These are phyloP conservation scores for Irpex sp. DNA, from an alignment of 1,284 basidiomycete genomes.

Conservation along the genomic window DNA sequence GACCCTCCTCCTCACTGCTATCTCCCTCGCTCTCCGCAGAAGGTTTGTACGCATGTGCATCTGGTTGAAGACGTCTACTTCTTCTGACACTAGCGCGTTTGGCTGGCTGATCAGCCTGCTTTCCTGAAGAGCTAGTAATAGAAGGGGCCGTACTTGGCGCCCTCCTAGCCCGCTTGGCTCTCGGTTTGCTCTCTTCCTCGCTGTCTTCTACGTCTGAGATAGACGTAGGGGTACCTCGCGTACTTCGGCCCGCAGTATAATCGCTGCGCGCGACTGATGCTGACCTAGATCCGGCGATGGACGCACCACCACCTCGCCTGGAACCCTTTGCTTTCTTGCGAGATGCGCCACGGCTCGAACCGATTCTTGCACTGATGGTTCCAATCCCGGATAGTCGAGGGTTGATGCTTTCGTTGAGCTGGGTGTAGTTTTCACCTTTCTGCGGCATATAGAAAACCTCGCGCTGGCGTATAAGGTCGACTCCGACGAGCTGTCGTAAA, in stretches of 20 bases:
- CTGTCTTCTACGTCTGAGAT: slow-evolving; percentile 11
- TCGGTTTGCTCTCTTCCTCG: slow-evolving; percentile 1
- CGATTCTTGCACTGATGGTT: slow-evolving; percentile 19
- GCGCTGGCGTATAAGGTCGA: slow-evolving; percentile 57
- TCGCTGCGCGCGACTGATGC: slow-evolving; percentile 5
- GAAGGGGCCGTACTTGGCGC: neutral
- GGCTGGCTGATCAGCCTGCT: slow-evolving; percentile 12
- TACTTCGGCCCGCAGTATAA: neutral
- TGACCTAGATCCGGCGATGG: neutral
- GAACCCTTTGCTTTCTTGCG: neutral
- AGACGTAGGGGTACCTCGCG: neutral
- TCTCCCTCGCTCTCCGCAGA: slow-evolving; percentile 22
- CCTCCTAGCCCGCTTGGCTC: slow-evolving; percentile 6
- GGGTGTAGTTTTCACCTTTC: slow-evolving; percentile 26
- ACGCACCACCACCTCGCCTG: neutral
- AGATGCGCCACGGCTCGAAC: neutral
- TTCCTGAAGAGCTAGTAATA: slow-evolving; percentile 17
- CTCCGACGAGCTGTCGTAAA: slow-evolving; percentile 55
- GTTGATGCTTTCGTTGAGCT: slow-evolving; percentile 12
- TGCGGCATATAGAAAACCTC: slow-evolving; percentile 60
- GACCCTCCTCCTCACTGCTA: slow-evolving; percentile 17
- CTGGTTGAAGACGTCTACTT: slow-evolving; percentile 30
- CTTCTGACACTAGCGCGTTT: slow-evolving; percentile 14
- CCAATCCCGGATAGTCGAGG: slow-evolving; percentile 32
- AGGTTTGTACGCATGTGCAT: slow-evolving; percentile 41